phyloP scores from a whole-genome alignment of 2,329 filamentous ascomycete species.

The Trichothecium sympodiale region DNA sequence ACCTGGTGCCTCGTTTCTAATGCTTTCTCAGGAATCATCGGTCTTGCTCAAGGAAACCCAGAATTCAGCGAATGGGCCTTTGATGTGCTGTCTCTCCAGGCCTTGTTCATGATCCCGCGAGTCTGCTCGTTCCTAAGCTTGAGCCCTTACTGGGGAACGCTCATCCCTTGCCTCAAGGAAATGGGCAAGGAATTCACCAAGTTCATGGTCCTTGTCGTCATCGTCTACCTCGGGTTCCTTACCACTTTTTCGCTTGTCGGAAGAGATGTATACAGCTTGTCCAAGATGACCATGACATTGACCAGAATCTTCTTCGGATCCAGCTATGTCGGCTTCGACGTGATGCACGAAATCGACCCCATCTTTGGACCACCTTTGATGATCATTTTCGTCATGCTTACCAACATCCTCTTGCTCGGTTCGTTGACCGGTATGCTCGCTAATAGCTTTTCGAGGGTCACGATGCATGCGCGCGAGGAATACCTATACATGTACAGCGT shows the following conservation, averaged over 20 bases:
- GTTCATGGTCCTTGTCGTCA: slow-evolving; percentile 68
- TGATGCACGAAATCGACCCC: slow-evolving; percentile 49
- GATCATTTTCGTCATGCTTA: slow-evolving; percentile 67
- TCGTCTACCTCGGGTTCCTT: slow-evolving; percentile 78
- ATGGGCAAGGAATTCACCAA: slow-evolving; percentile 92
- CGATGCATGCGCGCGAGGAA: slow-evolving; percentile 57
- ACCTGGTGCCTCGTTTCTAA: background rate
- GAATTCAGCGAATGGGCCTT: slow-evolving; percentile 69
- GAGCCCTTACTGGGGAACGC: slow-evolving; percentile 80
- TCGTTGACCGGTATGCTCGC: slow-evolving; percentile 69
- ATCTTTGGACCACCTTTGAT: slow-evolving; percentile 50
- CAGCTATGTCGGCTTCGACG: slow-evolving; percentile 62
- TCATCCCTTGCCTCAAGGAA: slow-evolving; percentile 83
- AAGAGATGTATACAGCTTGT: slow-evolving; percentile 53
- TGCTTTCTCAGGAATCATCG: slow-evolving; percentile 17
- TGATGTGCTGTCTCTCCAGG: slow-evolving; percentile 81
- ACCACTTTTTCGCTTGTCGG: slow-evolving; percentile 76
- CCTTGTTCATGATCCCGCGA: slow-evolving; percentile 79
- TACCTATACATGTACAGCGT: slow-evolving; percentile 67
- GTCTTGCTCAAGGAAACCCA: slow-evolving; percentile 37
- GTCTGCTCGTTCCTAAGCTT: slow-evolving; percentile 80
- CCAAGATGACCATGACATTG: slow-evolving; percentile 63
- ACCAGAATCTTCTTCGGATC: slow-evolving; percentile 76
- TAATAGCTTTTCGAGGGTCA: slow-evolving; percentile 60
- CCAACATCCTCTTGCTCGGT: slow-evolving; percentile 68